Base-by-base conservation (phyloP, 306 rosid genomes). In the Argentina anserina region DNA sequence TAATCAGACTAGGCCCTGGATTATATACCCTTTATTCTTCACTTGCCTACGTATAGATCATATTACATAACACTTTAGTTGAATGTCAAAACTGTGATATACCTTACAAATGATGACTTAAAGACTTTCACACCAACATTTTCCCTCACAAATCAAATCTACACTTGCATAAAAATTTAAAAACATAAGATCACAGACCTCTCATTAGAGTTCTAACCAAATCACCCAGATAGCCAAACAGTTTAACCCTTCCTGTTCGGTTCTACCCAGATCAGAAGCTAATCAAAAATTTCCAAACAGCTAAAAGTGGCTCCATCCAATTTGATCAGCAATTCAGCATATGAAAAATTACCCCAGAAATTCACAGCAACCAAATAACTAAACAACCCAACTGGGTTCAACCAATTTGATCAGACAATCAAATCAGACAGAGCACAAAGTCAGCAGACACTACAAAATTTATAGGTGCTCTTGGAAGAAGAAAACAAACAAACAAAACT, bases 111-210 rank as follows among this genome's bases (percentile, higher is more conserved):
- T 3, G 5, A 28, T 55, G 36, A 70, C 43, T 6, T 11, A 53
- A 36, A 7, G 45, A 13, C 12, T 31, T 11, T 2, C 26, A 34
- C 72, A 46, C 3, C 17, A 67, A 69, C 46, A 53, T 18, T 50
- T 23, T 46, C 29, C 42, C 43, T 18, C 55, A 36, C 23, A n/a
- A 43, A 45, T 34, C 26, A 37, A 70, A 25, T 52, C 49, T 9
- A 53, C 7, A 43, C 12, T 34, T 34, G 36, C 17, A 70, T 52
- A 50, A 52, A n/a, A n/a, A n/a, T n/a, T n/a, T n/a, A n/a, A n/a
- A n/a, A 70, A 21, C 37, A 70, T 43, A n/a, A 28, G 41, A 72
- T 59, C 76, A 42, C 76, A 17, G 42, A 29, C 40, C 28, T 25
- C 7, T 41, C 43, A 70, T 25, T 15, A n/a, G 50, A 40, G 26